phyloP scores from a whole-genome alignment of 192 early-diverging fungal genomes.

The Phycomyces blakesleeanus region DNA sequence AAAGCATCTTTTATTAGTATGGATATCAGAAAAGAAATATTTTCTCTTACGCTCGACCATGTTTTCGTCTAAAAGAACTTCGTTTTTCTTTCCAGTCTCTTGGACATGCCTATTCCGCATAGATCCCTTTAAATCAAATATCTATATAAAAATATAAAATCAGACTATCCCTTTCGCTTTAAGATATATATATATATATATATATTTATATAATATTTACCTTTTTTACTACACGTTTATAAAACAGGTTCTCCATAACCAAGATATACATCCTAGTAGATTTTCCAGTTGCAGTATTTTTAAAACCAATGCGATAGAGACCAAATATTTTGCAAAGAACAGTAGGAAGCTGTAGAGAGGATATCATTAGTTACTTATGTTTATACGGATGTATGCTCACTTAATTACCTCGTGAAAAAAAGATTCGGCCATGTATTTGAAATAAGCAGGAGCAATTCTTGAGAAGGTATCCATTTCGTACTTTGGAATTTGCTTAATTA shows the following conservation, averaged over 20 bases:
- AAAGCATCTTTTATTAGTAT: background rate
- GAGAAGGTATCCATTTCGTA: constrained; percentile 85
- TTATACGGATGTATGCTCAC: background rate
- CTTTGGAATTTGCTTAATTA: constrained; percentile 86
- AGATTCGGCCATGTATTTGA: constrained; percentile 78
- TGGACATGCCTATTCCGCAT: constrained; percentile 91
- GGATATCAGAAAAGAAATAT: background rate
- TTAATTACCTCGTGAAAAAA: constrained; percentile 66
- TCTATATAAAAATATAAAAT: constrained; percentile 31
- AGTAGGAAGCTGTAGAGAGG: constrained; percentile 61
- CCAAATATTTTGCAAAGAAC: constrained; percentile 89
- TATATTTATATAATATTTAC: constrained; percentile 59
- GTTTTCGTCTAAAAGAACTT: constrained; percentile 93
- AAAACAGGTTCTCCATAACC: constrained; percentile 96
- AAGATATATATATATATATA: too few species aligned
- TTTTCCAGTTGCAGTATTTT: constrained; percentile 73
- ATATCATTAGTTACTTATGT: background rate
- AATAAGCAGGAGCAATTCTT: constrained; percentile 88
- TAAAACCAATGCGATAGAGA: constrained; percentile 85
- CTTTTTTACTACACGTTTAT: constrained; percentile 67
- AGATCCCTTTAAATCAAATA: constrained; percentile 94
- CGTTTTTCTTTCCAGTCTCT: constrained; percentile 77
- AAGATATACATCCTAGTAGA: constrained; percentile 83
- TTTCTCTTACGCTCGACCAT: constrained; percentile 69
- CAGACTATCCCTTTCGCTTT: too few species aligned